Conservation (phyloP, 2,329 filamentous ascomycete genomes). For the Epichloe sibirici region DNA sequence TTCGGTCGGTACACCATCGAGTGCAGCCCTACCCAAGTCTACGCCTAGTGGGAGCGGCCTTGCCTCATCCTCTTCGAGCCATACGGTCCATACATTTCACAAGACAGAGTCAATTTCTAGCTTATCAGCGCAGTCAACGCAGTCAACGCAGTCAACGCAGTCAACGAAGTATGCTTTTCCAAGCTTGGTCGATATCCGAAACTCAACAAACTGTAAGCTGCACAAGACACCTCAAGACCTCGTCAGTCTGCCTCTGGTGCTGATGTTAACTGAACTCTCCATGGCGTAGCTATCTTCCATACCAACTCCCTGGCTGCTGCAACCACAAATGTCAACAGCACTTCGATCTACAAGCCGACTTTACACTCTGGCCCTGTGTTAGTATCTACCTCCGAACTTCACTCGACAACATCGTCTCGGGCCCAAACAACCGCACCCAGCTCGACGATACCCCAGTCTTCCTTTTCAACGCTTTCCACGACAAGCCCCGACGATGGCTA, state of each 20-base stretch:
- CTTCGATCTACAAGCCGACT: slow-evolving; percentile 1
- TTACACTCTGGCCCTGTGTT: background rate
- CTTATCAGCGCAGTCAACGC: slow-evolving; percentile 8
- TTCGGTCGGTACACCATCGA: slow-evolving; percentile 14
- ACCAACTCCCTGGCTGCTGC: slow-evolving; percentile 6
- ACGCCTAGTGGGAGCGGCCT: slow-evolving; percentile 11
- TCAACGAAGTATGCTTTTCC: slow-evolving; percentile 7
- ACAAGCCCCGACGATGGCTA: background rate
- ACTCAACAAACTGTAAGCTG: slow-evolving; percentile 14
- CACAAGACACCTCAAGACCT: background rate
- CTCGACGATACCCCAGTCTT: background rate
- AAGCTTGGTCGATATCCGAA: slow-evolving; percentile 8
- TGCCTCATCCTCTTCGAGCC: slow-evolving; percentile 7
- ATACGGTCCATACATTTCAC: background rate
- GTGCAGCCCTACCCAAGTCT: slow-evolving; percentile 13
- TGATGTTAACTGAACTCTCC: background rate
- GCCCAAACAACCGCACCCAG: background rate
- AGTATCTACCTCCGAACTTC: background rate
- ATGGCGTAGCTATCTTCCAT: background rate
- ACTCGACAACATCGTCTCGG: background rate
- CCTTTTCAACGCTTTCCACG: background rate
- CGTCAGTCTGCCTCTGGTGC: background rate
- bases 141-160: slow-evolving; percentile 1
- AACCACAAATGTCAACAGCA: background rate
- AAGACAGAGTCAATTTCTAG: slow-evolving; percentile 8